Conservation (phyloP, 2,329 filamentous ascomycete genomes). For the Penicillium verrucosum region DNA sequence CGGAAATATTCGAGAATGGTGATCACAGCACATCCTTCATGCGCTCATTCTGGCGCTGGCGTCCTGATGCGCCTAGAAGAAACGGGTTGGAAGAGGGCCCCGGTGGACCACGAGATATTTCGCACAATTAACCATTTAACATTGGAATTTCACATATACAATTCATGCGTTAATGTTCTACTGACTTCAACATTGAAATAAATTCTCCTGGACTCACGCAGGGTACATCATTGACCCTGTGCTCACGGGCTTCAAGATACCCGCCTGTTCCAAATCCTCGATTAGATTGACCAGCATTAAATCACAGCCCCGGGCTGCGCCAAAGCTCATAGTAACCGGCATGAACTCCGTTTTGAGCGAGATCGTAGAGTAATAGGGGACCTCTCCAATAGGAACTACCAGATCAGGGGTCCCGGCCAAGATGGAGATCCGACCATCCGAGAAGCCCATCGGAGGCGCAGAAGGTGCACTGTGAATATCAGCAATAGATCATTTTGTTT, state of each 20-base stretch:
- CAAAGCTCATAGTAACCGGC: conserved; percentile 33
- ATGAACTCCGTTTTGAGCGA: conserved; percentile 30
- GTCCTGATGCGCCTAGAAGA: conserved; percentile 22
- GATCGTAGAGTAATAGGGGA: conserved; percentile 26
- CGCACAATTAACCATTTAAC: not conserved
- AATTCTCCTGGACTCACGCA: not conserved
- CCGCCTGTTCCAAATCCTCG: conserved; percentile 23
- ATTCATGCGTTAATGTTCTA: not conserved
- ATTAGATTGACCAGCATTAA: conserved; percentile 31
- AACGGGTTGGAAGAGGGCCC: conserved; percentile 35
- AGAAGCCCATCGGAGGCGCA: conserved; percentile 22
- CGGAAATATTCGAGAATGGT: conserved; percentile 29
- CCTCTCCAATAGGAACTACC: conserved; percentile 27
- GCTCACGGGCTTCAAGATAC: conserved; percentile 24
- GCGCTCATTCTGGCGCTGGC: conserved; percentile 33
- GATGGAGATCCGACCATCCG: conserved; percentile 18
- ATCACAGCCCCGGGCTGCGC: conserved; percentile 33
- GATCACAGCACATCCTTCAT: conserved; percentile 29
- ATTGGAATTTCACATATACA: not conserved
- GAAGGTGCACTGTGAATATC: conserved; percentile 8
- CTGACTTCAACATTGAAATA: no score
- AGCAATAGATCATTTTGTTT: not conserved
- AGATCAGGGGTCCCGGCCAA: conserved; percentile 29
- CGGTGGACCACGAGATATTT: conserved; percentile 23
- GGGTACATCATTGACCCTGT: conserved; percentile 24